Evolutionary conservation across 257 asterid genomes (phyloP).

Genomic region (Fraxinus anomala): DNA sequence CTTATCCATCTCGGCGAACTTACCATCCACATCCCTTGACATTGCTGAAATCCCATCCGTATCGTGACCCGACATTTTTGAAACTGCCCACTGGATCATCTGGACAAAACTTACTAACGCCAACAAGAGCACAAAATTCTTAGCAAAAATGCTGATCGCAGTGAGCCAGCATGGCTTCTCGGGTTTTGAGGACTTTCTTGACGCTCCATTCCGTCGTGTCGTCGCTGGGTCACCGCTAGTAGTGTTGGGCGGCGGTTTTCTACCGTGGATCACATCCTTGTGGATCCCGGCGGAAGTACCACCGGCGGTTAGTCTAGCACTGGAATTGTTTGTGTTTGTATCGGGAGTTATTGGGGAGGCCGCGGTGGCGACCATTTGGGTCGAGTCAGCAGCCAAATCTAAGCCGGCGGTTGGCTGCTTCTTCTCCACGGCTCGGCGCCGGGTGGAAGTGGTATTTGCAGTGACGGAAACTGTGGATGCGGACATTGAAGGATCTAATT

Average conservation of each 20-base stretch:
- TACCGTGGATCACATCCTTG: slow-evolving; percentile 35
- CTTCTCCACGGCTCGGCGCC: slow-evolving; percentile 71
- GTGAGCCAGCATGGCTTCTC: slow-evolving; percentile 77
- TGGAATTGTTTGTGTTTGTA: slow-evolving; percentile 22
- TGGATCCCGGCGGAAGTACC: slow-evolving; percentile 43
- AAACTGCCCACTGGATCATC: slow-evolving; percentile 51
- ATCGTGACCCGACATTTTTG: slow-evolving; percentile 29
- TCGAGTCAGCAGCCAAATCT: slow-evolving; percentile 37
- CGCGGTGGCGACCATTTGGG: slow-evolving; percentile 27
- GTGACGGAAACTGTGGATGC: slow-evolving; percentile 78
- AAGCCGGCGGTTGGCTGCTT: slow-evolving; percentile 36
- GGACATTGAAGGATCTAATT: slow-evolving; percentile 44
- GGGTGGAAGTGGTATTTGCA: slow-evolving; percentile 60
- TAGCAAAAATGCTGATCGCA: slow-evolving; percentile 51
- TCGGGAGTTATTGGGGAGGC: slow-evolving; percentile 36
- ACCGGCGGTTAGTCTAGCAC: slow-evolving; percentile 36
- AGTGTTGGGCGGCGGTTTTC: slow-evolving; percentile 38
- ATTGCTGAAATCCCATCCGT: slow-evolving; percentile 39
- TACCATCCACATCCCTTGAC: slow-evolving; percentile 62
- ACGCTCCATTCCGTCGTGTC: slow-evolving; percentile 34
- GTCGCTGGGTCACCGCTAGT: slow-evolving; percentile 14
- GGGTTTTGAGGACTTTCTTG: slow-evolving; percentile 40
- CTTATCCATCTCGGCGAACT: slow-evolving; percentile 55
- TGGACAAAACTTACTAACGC: slow-evolving; percentile 55
- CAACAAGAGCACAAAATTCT: slow-evolving; percentile 52